Percentiles rank a stretch among this genome's conserved stretches.
These are phyloP conservation scores for Phytophthora melonis DNA, from an alignment of 352 stramenopile genomes.

Conservation along the genomic window DNA sequence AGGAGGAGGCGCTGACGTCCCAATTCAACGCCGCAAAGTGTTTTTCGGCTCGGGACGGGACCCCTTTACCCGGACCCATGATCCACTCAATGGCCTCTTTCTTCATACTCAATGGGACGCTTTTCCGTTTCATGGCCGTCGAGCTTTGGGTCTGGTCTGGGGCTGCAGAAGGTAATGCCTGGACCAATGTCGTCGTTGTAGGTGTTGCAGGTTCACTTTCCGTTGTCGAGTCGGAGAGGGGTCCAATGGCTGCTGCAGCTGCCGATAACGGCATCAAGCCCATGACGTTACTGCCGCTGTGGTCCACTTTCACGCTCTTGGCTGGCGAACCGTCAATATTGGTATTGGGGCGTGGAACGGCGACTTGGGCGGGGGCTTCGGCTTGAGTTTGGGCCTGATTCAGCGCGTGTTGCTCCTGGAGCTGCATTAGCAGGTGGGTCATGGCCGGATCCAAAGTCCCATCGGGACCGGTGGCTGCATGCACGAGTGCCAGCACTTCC, in stretches of 20 bases:
- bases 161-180: not conserved
- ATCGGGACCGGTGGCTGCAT: slow-evolving; percentile 45
- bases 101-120: slow-evolving; percentile 83
- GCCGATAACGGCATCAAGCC: slow-evolving; percentile 45
- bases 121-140: slow-evolving; percentile 67
- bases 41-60: slow-evolving; percentile 76
- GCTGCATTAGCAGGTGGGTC: slow-evolving; percentile 68
- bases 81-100: slow-evolving; percentile 88
- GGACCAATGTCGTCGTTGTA: not conserved
- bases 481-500: slow-evolving; percentile 68
- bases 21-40: slow-evolving; percentile 78
- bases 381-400: slow-evolving; percentile 33
- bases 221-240: slow-evolving; percentile 5
- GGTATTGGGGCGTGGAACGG: slow-evolving; percentile 1
- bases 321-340: not conserved
- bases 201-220: slow-evolving; percentile 13
- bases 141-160: not conserved
- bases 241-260: slow-evolving; percentile 25
- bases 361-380: slow-evolving; percentile 9
- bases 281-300: slow-evolving; percentile 13
- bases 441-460: slow-evolving; percentile 53
- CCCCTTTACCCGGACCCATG: slow-evolving; percentile 70
- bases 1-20: slow-evolving; percentile 81
- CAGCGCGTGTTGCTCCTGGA: slow-evolving; percentile 47
- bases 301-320: slow-evolving; percentile 12